Evolutionary conservation across 2,329 filamentous ascomycete genomes (phyloP).

Genomic region (Pestalotiopsis sp.): DNA sequence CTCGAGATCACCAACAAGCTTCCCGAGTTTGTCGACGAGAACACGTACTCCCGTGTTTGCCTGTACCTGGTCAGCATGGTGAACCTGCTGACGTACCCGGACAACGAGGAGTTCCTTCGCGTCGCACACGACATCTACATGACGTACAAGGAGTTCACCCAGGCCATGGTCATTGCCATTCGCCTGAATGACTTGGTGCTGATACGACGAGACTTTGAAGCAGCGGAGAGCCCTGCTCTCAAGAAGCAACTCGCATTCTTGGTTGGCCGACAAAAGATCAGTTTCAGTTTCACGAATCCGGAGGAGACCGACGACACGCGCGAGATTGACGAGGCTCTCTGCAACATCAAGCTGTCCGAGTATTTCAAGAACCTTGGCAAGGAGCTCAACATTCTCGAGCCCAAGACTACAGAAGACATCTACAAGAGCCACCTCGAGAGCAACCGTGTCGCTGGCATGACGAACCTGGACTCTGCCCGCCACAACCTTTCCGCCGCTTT

Average conservation of each 20-base stretch:
- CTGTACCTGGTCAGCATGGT: slow-evolving; percentile 99
- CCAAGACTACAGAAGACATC: slow-evolving; percentile 96
- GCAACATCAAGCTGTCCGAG: slow-evolving; percentile 84
- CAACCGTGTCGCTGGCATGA: slow-evolving; percentile 87
- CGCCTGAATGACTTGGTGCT: slow-evolving; percentile 84
- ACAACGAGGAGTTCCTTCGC: slow-evolving; percentile 92
- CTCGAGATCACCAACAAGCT: slow-evolving; percentile 96
- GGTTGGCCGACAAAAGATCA: slow-evolving; percentile 88
- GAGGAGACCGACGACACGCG: slow-evolving; percentile 61
- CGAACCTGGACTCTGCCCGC: slow-evolving; percentile 90
- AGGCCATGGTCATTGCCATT: slow-evolving; percentile 93
- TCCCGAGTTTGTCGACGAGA: slow-evolving; percentile 84
- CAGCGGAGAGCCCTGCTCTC: slow-evolving; percentile 77
- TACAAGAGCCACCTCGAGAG: slow-evolving; percentile 99
- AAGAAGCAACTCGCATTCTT: slow-evolving; percentile 95
- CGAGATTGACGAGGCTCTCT: slow-evolving; percentile 79
- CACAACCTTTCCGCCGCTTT: slow-evolving; percentile 96
- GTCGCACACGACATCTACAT: slow-evolving; percentile 95
- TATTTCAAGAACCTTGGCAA: slow-evolving; percentile 94
- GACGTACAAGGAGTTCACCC: slow-evolving; percentile 87
- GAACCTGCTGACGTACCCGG: slow-evolving; percentile 93
- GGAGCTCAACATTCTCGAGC: slow-evolving; percentile 94
- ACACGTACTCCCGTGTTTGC: slow-evolving; percentile 91
- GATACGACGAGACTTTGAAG: slow-evolving; percentile 79
- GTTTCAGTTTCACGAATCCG: slow-evolving; percentile 63